A percentile compares a stretch with the other conserved stretches of the same genome.
Conservation (phyloP, 2,329 filamentous ascomycete species). For the Alternaria alternata region DNA sequence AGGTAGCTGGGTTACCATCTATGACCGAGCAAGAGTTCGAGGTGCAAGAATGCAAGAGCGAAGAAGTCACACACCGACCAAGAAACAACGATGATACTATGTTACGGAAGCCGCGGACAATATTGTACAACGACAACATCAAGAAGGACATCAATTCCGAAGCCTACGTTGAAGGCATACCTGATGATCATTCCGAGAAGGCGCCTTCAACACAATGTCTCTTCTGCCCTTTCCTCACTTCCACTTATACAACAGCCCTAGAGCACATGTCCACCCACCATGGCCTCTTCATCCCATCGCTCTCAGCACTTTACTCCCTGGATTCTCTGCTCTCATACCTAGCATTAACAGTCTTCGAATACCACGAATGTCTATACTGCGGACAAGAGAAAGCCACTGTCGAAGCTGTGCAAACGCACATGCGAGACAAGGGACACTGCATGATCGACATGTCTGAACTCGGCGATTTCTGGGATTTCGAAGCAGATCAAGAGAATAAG, state of each 20-base stretch:
- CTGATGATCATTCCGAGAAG: not conserved
- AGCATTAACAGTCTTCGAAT: not conserved
- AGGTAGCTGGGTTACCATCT: not conserved
- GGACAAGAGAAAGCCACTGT: not conserved
- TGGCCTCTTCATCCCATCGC: not conserved
- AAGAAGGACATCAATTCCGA: not conserved
- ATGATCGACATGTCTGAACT: not conserved
- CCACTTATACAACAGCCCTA: not conserved
- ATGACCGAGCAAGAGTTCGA: not conserved
- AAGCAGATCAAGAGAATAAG: not conserved
- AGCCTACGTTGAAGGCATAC: accelerated
- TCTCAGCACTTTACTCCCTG: not conserved
- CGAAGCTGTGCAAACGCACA: constrained; percentile 11
- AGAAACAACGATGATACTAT: not conserved
- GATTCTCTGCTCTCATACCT: constrained; percentile 8
- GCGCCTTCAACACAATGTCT: not conserved
- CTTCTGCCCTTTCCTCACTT: not conserved
- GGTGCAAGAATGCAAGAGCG: not conserved
- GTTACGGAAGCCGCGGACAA: not conserved
- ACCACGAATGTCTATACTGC: constrained; percentile 12
- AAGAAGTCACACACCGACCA: not conserved
- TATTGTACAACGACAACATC: no score
- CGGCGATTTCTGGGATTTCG: not conserved
- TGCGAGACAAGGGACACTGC: constrained; percentile 10
- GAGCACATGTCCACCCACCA: constrained; percentile 5